Base-by-base conservation (phyloP, 2,329 filamentous ascomycete genomes). In the Exophiala alcalophila region DNA sequence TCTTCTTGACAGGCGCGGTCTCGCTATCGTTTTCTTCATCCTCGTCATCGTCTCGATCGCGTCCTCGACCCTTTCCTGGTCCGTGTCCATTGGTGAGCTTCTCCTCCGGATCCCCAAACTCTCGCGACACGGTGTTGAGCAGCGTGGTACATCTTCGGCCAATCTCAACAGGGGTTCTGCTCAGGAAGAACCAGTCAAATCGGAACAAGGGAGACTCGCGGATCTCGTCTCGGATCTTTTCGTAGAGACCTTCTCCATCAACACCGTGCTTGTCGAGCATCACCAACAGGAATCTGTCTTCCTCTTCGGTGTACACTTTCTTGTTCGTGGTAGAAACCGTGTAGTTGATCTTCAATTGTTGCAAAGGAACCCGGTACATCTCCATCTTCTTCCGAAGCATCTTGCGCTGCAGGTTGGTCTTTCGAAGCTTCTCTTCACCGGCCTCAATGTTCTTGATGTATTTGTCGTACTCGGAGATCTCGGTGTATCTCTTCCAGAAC, bases 131-230 rank as follows among this genome's bases (percentile, higher is more conserved):
- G 0, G 92, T 94, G 24, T 91, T 94, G 52, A 98, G 80, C 38
- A 98, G 76, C 1, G 94, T 98, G 21, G 86, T 94, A 69, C 92
- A 97, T 38, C 94, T 81, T 57, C 92, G 83, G 49, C 88, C 85
- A 57, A 98, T 84, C 67, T 98, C 92, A 35, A 90, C 83, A 0
- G 92, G 88, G 3, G 91, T 98, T 31, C 92, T 81, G 64, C 87
- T 94, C 27, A 98, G 76, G 74, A 98, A 96, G 72, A 98, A 98
- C 94, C 94, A 98, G 63, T 98, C 92, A 59, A 98, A 98, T 26
- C 92, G 82, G 77, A 98, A 98, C 3, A 98, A 73, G 7, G 92
- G 90, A 43, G 84, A 91, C 54, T 96, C 89, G 23, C 90, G 84
- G 54, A 98, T 95, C 63, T 97, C 92, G 53, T 97, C 91, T n/a